Evolutionary conservation across 768 basidiomycete species (phyloP), one percentile per base, ranked within the genome.

Genomic region (Suillus discolor): DNA sequence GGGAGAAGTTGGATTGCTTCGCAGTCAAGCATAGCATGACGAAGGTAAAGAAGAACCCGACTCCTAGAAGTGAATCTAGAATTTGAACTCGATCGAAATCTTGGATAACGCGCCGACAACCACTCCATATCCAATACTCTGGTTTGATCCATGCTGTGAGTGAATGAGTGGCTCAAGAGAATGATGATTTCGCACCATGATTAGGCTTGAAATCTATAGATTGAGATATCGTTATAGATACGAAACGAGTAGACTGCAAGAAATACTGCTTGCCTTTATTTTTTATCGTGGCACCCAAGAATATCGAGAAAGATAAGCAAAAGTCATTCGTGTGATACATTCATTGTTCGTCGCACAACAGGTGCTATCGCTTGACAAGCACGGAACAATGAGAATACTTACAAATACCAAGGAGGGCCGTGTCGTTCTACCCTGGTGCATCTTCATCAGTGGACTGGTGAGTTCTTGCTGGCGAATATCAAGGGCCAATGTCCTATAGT

Each of bases 201-300:
- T 81, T 69, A 44, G 82, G 82, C 62, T 74, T 80, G 71, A 83
- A 82, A 51, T 79, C 80, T 44, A 76, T 73, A 34, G 65, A 72
- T 13, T 47, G 51, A 42, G 62, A 67, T 31, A 60, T 60, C 11
- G 28, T 42, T 31, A 20, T 18, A 42, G 41, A 59, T 16, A 25
- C 39, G 11, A 25, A 25, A 41, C 23, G 25, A 28, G 25, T 20
- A 28, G 28, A 31, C 28, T 28, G 41, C 6, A 42, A 6, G 41
- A 28, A 18, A 60, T 42, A 42, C 18, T 8, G 18, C 25, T 42
- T 13, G 39, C 23, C 5, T 41, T 59, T 16, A 23, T 25, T 59
- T 59, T 59, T 59, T 28, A 59, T 59, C 38, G 6, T 59, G 41
- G 23, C 25, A 41, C 20, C 39, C 20, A 41, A 59, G 57, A 59